These are phyloP conservation scores for Sodiomyces alkalinus DNA, from an alignment of 2,329 filamentous ascomycete species.

Conservation along the genomic window DNA sequence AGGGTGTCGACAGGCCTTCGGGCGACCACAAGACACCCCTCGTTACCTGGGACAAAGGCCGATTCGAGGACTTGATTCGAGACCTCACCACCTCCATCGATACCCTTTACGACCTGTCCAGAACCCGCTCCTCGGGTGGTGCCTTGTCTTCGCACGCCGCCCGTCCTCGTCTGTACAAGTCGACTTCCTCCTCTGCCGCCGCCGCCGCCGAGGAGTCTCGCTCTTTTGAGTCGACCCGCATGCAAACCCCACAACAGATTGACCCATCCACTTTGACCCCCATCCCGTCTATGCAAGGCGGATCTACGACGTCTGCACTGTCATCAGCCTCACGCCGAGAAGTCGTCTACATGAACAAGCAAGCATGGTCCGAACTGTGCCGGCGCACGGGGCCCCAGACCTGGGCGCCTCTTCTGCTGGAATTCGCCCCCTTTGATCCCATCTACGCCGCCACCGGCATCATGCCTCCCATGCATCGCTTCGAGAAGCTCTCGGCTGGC, in stretches of 20 bases:
- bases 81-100: conserved; percentile 68
- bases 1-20: conserved; percentile 21
- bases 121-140: conserved; percentile 39
- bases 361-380: conserved; percentile 33
- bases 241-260: conserved; percentile 46
- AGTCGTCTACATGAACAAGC: conserved; percentile 33
- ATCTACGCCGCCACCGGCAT: conserved; percentile 48
- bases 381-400: conserved; percentile 25
- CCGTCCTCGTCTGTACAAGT: conserved; percentile 19
- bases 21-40: conserved; percentile 38
- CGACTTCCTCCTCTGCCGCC: conserved; percentile 16
- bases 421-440: conserved; percentile 51
- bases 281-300: conserved; percentile 24
- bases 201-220: conserved; percentile 31
- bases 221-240: conserved; percentile 42
- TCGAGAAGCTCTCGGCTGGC: conserved; percentile 45
- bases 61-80: conserved; percentile 59
- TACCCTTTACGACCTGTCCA: conserved; percentile 61
- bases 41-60: conserved; percentile 52
- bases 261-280: conserved; percentile 37
- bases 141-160: conserved; percentile 16
- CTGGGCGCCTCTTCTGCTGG: conserved; percentile 47
- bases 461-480: conserved; percentile 47
- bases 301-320: no score
- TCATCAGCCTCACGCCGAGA: conserved; percentile 16